phyloP scores from a whole-genome alignment of 164 flowering plant genomes.

The Berberis thunbergii region DNA sequence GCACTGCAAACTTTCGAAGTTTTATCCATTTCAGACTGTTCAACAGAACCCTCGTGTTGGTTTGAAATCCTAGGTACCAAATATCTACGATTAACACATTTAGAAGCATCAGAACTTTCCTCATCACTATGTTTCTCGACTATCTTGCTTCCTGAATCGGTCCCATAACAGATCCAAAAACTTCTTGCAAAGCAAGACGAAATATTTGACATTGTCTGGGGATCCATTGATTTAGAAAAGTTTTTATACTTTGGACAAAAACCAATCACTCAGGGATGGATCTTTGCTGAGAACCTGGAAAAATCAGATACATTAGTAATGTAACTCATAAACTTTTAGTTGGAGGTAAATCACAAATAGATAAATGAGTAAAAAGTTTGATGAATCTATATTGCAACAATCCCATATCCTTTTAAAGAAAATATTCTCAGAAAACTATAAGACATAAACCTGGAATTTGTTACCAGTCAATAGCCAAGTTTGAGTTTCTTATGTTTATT shows the following conservation, averaged over 20 bases:
- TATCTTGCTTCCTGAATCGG: conserved; percentile 22
- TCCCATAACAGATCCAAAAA: conserved; percentile 39
- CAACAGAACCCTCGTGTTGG: conserved; percentile 27
- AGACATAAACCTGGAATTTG: too few species aligned
- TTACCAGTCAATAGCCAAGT: too few species aligned
- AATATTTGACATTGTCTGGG: conserved; percentile 37
- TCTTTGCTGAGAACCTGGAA: conserved; percentile 58
- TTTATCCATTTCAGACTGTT: conserved; percentile 28
- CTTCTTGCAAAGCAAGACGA: conserved; percentile 36
- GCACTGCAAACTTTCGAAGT: conserved; percentile 15
- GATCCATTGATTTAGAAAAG: conserved; percentile 30
- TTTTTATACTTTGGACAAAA: conserved; percentile 44
- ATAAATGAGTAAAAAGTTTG: too few species aligned
- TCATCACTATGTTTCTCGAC: conserved; percentile 32
- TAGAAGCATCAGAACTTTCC: conserved; percentile 34
- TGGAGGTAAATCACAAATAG: too few species aligned
- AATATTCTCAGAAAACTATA: too few species aligned
- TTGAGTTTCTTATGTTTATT: too few species aligned
- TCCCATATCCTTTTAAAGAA: too few species aligned
- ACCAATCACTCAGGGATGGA: conserved; percentile 57
- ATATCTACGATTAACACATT: conserved; percentile 21
- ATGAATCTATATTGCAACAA: too few species aligned
- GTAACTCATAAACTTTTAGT: background rate
- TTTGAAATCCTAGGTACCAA: conserved; percentile 27
- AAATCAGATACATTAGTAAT: background rate